phyloP scores from a whole-genome alignment of 2,329 filamentous ascomycete species.

The Exophiala xenobiotica region DNA sequence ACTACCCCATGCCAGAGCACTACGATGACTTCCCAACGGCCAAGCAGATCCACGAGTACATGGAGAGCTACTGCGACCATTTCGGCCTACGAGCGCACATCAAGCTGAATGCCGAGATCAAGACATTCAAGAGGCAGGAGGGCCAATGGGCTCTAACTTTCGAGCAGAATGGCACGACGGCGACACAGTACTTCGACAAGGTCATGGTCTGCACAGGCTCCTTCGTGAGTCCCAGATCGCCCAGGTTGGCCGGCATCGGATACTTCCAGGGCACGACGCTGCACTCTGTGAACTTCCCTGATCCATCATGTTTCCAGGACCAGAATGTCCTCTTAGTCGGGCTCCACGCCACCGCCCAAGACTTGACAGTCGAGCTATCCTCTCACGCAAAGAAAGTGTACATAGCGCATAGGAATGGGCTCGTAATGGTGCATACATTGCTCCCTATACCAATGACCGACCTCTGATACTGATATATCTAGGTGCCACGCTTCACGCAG shows the following conservation, averaged over 20 bases:
- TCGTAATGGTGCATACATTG: conserved; percentile 37
- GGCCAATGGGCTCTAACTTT: conserved; percentile 38
- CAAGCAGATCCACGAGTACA: conserved; percentile 39
- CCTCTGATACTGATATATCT: no score
- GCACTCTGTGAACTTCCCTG: conserved; percentile 39
- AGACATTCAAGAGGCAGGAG: conserved; percentile 33
- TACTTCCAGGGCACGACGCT: conserved; percentile 42
- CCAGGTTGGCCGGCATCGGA: conserved; percentile 38
- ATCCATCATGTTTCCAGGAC: conserved; percentile 7
- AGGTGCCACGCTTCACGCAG: conserved; percentile 4
- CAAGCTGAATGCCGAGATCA: conserved; percentile 36
- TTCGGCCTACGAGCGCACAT: conserved; percentile 41
- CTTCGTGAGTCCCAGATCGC: conserved; percentile 39
- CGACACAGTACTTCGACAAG: conserved; percentile 40
- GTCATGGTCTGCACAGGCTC: conserved; percentile 39
- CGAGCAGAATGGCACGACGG: conserved; percentile 28
- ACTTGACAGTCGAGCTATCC: conserved; percentile 25
- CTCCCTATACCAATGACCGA: no score
- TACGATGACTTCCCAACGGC: conserved; percentile 31
- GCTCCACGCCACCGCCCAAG: conserved; percentile 30
- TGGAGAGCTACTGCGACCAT: conserved; percentile 43
- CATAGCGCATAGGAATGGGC: conserved; percentile 26
- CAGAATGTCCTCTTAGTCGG: conserved; percentile 30
- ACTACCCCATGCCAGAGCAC: conserved; percentile 46
- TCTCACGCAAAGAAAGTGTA: conserved; percentile 26